A percentile compares a stretch with the other conserved stretches of the same genome.
These are phyloP conservation scores for Fusarium sp. DNA, from an alignment of 2,329 filamentous ascomycete genomes.

Conservation along the genomic window DNA sequence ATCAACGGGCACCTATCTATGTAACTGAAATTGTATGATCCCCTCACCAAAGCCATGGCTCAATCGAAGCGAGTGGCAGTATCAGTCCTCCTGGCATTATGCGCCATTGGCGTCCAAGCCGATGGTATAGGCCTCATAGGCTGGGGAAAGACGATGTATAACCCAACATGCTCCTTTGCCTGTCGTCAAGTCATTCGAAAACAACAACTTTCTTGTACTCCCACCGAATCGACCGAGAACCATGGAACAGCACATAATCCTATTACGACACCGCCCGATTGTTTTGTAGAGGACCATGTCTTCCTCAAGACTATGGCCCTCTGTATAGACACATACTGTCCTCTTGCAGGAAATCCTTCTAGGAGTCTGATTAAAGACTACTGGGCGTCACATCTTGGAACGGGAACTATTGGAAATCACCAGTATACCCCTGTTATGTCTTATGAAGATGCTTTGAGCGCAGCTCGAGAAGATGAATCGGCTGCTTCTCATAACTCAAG, in stretches of 20 bases:
- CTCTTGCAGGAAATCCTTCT: constrained; percentile 35
- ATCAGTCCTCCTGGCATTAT: constrained; percentile 1
- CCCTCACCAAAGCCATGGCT: neutral
- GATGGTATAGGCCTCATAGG: constrained; percentile 51
- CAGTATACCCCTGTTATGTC: constrained; percentile 45
- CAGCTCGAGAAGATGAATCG: constrained; percentile 40
- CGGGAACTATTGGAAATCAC: constrained; percentile 44
- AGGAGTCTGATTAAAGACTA: constrained; percentile 43
- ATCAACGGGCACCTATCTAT: neutral
- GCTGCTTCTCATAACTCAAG: constrained; percentile 5
- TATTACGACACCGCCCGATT: constrained; percentile 43
- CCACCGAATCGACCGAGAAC: constrained; percentile 28
- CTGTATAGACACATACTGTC: constrained; percentile 52
- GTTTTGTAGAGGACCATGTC: constrained; percentile 46
- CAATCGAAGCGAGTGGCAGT: neutral
- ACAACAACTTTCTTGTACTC: constrained; percentile 50
- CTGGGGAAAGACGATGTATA: constrained; percentile 51
- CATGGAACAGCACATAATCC: constrained; percentile 45
- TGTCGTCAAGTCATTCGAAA: constrained; percentile 49
- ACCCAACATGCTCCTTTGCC: constrained; percentile 53
- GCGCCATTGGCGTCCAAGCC: neutral
- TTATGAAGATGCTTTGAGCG: constrained; percentile 46
- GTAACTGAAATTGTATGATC: neutral
- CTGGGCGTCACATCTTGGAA: constrained; percentile 48
- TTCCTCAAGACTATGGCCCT: constrained; percentile 52